These are phyloP conservation scores for Thalia dealbata DNA, from an alignment of 176 grass and related monocot genomes.

Conservation along the genomic window DNA sequence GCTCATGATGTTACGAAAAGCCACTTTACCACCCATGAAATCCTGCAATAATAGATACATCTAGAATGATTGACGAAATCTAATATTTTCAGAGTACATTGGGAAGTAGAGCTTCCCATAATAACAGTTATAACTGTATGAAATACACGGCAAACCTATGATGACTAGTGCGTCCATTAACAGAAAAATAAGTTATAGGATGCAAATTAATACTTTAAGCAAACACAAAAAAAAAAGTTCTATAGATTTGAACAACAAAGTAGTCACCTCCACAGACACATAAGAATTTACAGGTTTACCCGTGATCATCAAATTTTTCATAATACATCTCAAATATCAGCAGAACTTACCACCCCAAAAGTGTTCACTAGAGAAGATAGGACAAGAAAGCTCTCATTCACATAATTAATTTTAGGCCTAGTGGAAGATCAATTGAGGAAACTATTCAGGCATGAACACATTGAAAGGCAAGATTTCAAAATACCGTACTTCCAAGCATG, in stretches of 20 bases:
- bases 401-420: not conserved
- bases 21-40: constrained; percentile 82
- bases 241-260: not conserved
- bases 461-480: too few relatives aligned
- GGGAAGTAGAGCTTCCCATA: not conserved
- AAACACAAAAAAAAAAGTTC: not conserved
- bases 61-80: constrained; percentile 7
- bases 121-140: not conserved
- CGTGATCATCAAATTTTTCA: too few relatives aligned
- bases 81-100: not conserved
- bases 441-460: too few relatives aligned
- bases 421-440: not conserved
- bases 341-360: too few relatives aligned
- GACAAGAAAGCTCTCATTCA: not conserved
- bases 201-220: too few relatives aligned
- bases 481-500: too few relatives aligned
- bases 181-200: too few relatives aligned
- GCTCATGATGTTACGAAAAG: constrained; percentile 90
- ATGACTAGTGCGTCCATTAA: too few relatives aligned
- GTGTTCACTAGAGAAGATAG: not conserved
- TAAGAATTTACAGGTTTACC: too few relatives aligned
- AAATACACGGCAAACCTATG: too few relatives aligned
- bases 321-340: too few relatives aligned
- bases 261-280: not conserved
- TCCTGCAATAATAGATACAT: constrained; percentile 44